Base-by-base conservation (phyloP, 371 early-diverging fungal genomes). In the Batkoa obscura region DNA sequence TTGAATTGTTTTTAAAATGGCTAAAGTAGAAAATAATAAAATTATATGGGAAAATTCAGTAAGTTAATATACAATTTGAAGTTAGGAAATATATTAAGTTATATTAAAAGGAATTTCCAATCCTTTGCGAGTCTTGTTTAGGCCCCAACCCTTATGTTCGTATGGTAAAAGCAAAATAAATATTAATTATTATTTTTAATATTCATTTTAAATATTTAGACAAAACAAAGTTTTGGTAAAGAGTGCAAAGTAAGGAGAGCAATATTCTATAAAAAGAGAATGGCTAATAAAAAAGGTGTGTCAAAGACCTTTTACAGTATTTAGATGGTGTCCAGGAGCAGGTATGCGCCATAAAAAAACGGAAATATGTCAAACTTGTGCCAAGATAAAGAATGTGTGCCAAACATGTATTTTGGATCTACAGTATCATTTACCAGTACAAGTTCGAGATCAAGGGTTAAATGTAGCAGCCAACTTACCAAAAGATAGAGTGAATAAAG, bases 91-190 rank as follows among this genome's bases (percentile, higher is more conserved):
- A 13, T 1, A 17, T 10, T 59, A 15, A n/a, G 5, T 30, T 4
- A 9, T 37, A 39, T 15, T 47, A 37, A 43, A 23, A 81, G 84
- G 85, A 81, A 67, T 82, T 83, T 62, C 89, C 89, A 17, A 86
- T 87, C 58, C 74, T 88, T 8, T 97, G 98, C 73, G 95, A 94
- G 66, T 88, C 91, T 35, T 97, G 98, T 66, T 71, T 97, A 33
- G 98, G 98, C 38, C 86, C 84, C 55, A 97, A 95, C 65, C 96
- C 98, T 17, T 95, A 95, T 64, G 83, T 97, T 54, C 87, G 96
- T 58, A 95, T 97, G 98, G 82, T 82, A 78, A 56, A 53, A 51
- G 32, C 12, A 32, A 23, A 1, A n/a, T n/a, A n/a, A n/a, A n/a
- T n/a, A n/a, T n/a, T n/a, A n/a, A n/a, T 48, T 12, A 37, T 30